Evolutionary conservation across 2,329 filamentous ascomycete species (phyloP).

Genomic region (Colletotrichum abscissum): DNA sequence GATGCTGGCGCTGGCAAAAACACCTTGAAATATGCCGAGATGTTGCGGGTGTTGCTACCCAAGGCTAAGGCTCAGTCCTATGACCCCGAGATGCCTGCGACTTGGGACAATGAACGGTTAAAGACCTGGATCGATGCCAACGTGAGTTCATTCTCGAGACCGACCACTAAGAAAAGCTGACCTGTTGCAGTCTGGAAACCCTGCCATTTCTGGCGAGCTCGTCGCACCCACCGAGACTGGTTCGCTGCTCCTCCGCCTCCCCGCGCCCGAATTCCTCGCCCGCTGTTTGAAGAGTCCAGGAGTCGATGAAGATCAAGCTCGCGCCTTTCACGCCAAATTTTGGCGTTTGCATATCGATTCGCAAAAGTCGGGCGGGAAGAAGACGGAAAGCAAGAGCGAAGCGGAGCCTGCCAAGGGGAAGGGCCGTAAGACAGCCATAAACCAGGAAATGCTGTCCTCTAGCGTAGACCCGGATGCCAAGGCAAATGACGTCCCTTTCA

Average conservation of each 20-base stretch:
- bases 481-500: slow-evolving; percentile 45
- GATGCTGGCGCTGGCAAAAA: slow-evolving; percentile 59
- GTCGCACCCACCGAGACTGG: slow-evolving; percentile 55
- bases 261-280: slow-evolving; percentile 50
- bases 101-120: slow-evolving; percentile 53
- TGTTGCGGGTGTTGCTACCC: slow-evolving; percentile 54
- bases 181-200: slow-evolving; percentile 49
- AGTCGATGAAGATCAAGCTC: slow-evolving; percentile 51
- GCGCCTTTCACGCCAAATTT: slow-evolving; percentile 53
- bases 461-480: slow-evolving; percentile 45
- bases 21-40: slow-evolving; percentile 60
- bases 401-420: neutral
- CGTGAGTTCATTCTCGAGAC: slow-evolving; percentile 42
- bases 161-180: neutral
- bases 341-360: slow-evolving; percentile 57
- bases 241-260: slow-evolving; percentile 53
- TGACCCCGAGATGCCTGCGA: slow-evolving; percentile 45
- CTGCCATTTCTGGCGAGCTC: slow-evolving; percentile 44
- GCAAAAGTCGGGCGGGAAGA: slow-evolving; percentile 32
- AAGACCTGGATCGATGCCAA: slow-evolving; percentile 53
- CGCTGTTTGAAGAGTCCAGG: slow-evolving; percentile 52
- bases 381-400: neutral
- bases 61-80: slow-evolving; percentile 38
- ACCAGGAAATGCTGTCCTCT: slow-evolving; percentile 26
- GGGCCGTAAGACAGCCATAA: neutral